Conservation (phyloP, 192 early-diverging fungal species). For the Piromyces sp. region DNA sequence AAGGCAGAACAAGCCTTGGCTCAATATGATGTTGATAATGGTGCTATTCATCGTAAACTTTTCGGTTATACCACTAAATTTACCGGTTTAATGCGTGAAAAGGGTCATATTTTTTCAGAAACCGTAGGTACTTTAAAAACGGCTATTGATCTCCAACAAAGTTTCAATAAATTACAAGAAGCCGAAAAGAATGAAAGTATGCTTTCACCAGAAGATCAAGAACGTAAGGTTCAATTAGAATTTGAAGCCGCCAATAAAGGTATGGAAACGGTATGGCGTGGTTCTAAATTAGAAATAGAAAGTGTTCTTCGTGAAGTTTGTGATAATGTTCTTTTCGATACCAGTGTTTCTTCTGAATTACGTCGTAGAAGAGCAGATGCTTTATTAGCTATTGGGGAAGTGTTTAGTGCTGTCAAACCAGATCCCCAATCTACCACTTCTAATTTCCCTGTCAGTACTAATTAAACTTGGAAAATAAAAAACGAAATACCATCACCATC, state of each 20-base stretch:
- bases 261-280: conserved; percentile 82
- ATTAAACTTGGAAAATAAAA: no score
- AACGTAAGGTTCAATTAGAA: conserved; percentile 22
- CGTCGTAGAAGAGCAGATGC: conserved; percentile 43
- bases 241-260: conserved; percentile 46
- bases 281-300: conserved; percentile 87
- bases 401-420: conserved; percentile 35
- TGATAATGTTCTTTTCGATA: conserved; percentile 61
- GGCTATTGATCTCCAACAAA: conserved; percentile 82
- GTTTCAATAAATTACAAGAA: conserved; percentile 73
- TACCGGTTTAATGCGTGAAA: conserved; percentile 51
- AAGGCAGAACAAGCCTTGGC: conserved; percentile 73
- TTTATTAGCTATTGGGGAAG: conserved; percentile 65
- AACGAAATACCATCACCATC: no score
- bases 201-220: conserved; percentile 12
- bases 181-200: conserved; percentile 61
- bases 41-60: conserved; percentile 22
- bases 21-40: conserved; percentile 33
- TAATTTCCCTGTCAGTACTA: not conserved
- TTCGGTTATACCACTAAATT: conserved; percentile 20
- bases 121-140: conserved; percentile 81
- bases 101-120: conserved; percentile 76
- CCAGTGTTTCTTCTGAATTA: conserved; percentile 26
- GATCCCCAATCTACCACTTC: not conserved
- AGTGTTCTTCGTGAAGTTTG: conserved; percentile 84